Conservation (phyloP, 805 yeast genomes). For the Cyberlindnera amylophila region DNA sequence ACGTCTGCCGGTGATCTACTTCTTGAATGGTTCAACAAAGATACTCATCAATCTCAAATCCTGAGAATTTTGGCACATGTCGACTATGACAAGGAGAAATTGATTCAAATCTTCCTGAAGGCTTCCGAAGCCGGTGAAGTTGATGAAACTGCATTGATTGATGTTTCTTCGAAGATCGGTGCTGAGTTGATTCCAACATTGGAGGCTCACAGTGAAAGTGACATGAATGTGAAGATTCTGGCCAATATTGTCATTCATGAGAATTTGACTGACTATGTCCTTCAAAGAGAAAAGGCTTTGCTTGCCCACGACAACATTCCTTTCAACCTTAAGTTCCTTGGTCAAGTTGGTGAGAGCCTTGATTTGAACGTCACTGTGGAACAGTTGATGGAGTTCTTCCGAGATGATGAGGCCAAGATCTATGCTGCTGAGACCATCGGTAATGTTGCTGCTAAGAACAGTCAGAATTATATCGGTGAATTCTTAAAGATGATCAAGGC, state of each 20-base stretch:
- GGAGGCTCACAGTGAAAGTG: constrained; percentile 17
- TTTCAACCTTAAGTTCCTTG: constrained; percentile 44
- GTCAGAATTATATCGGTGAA: constrained; percentile 34
- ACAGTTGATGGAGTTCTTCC: constrained; percentile 34
- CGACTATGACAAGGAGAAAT: constrained; percentile 15
- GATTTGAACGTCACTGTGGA: constrained; percentile 33
- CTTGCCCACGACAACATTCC: constrained; percentile 20
- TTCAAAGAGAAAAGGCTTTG: constrained; percentile 20
- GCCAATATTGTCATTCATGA: constrained; percentile 25
- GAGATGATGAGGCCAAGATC: constrained; percentile 35
- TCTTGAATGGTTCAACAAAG: constrained; percentile 15
- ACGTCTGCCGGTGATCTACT: constrained; percentile 20
- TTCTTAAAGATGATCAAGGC: constrained; percentile 32
- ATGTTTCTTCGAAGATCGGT: constrained; percentile 25
- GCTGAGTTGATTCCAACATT: constrained; percentile 25
- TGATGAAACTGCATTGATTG: constrained; percentile 26
- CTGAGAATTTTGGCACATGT: constrained; percentile 23
- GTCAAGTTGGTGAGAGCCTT: constrained; percentile 41
- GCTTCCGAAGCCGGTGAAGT: constrained; percentile 25
- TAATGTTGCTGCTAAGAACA: constrained; percentile 39
- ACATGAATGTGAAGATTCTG: constrained; percentile 24
- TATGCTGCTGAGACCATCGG: constrained; percentile 56
- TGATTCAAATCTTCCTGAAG: constrained; percentile 19
- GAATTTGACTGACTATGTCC: constrained; percentile 21
- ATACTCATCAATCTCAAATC: constrained; percentile 21